Conservation (phyloP, 2,329 filamentous ascomycete species). For the Coniochaeta pulveracea region DNA sequence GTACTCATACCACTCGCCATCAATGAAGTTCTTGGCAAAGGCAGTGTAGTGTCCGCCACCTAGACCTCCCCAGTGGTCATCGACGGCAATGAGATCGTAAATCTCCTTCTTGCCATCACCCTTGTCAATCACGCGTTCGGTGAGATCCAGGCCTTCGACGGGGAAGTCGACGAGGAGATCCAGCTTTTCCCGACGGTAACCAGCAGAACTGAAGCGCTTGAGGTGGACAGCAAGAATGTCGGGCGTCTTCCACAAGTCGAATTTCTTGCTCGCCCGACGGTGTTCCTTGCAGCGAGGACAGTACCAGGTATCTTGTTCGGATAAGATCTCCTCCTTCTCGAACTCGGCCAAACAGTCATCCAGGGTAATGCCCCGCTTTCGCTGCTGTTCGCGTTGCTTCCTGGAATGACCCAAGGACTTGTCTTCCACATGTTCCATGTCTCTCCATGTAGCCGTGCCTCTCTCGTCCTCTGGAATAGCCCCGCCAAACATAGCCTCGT, state of each 20-base stretch:
- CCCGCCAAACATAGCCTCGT: conserved; percentile 58
- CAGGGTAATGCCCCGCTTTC: conserved; percentile 67
- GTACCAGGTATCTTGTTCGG: conserved; percentile 95
- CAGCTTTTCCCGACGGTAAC: conserved; percentile 78
- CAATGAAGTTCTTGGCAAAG: conserved; percentile 83
- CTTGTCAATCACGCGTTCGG: conserved; percentile 63
- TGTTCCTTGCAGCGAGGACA: conserved; percentile 94
- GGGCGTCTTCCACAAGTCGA: conserved; percentile 92
- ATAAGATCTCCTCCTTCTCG: conserved; percentile 84
- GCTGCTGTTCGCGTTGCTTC: conserved; percentile 51
- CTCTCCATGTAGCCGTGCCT: conserved; percentile 47
- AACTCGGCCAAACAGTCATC: conserved; percentile 93
- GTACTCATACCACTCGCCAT: conserved; percentile 88
- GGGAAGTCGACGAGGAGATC: conserved; percentile 89
- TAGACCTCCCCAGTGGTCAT: conserved; percentile 89
- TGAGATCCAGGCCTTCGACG: conserved; percentile 75
- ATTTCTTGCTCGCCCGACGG: conserved; percentile 85
- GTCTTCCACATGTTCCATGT: conserved; percentile 44
- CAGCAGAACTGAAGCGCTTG: conserved; percentile 85
- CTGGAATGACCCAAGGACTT: conserved; percentile 54
- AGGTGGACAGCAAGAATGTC: conserved; percentile 92
- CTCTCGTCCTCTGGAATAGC: conserved; percentile 35
- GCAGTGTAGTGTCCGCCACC: conserved; percentile 96
- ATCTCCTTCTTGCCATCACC: conserved; percentile 72
- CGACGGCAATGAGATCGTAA: conserved; percentile 91